These are phyloP conservation scores for Vigna mungo DNA, from an alignment of 306 rosid species.

Conservation along the genomic window DNA sequence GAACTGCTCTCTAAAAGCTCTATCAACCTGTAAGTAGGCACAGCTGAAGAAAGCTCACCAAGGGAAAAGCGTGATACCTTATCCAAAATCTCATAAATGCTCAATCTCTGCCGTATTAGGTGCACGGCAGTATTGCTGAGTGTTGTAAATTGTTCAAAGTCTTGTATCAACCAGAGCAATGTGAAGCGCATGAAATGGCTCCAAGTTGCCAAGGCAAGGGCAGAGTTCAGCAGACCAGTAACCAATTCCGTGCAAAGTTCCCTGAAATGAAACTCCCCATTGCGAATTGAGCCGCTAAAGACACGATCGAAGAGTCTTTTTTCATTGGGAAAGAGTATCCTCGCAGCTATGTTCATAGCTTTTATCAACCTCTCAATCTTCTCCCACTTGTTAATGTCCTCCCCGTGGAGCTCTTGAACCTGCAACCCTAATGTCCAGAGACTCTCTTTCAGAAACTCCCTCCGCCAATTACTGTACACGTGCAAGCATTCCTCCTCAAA, in stretches of 20 bases:
- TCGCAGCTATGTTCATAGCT: conserved; percentile 56
- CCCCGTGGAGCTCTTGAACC: conserved; percentile 55
- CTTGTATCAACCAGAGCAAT: conserved; percentile 56
- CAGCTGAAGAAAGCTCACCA: not conserved
- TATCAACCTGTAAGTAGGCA: conserved; percentile 29
- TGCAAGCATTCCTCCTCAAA: conserved; percentile 69
- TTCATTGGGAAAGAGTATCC: conserved; percentile 73
- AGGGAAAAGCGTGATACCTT: not conserved
- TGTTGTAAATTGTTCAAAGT: not conserved
- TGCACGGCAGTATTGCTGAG: not conserved
- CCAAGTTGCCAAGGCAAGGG: not conserved
- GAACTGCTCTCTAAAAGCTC: conserved; percentile 63
- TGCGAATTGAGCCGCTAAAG: conserved; percentile 58
- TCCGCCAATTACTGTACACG: conserved; percentile 63
- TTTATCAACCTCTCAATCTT: conserved; percentile 51
- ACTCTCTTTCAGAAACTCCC: conserved; percentile 73
- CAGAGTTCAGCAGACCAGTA: conserved; percentile 41
- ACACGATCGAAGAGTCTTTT: conserved; percentile 63
- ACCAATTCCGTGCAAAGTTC: conserved; percentile 66
- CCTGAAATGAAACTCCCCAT: conserved; percentile 58
- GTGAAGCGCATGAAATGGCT: conserved; percentile 42
- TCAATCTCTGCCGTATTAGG: not conserved
- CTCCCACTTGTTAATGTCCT: conserved; percentile 55
- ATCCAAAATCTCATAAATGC: not conserved
- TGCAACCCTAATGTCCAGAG: conserved; percentile 57